Base-by-base conservation (phyloP, 345 rosid species). In the Salix suchowensis region DNA sequence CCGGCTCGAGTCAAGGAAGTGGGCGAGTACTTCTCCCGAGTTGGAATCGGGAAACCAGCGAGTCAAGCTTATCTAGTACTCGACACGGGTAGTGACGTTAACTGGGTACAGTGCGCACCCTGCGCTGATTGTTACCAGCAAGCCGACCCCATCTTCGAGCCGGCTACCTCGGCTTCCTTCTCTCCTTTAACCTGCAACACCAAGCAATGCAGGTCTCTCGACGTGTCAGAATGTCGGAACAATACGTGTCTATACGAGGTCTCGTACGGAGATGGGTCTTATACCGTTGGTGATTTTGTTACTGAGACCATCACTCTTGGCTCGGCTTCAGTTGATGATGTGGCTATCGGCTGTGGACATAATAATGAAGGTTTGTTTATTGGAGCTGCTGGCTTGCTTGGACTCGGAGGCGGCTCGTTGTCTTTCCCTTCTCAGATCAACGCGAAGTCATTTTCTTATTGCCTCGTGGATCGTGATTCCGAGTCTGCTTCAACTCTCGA, bases 1-100 rank as follows among this genome's bases (percentile, higher is more conserved):
- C 98, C 0, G 97, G 97, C 4, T 75, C 90, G 11, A 89, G 90
- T 74, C 97, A 90, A 71, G 98, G 98, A 70, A 94, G 97, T 48
- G 98, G 98, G 98, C 28, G 98, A 93, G 92, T 94, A 92, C 74
- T 94, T 94, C 85, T 83, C 97, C 71, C 89, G 98, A 76, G 77
- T 91, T 6, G 95, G 94, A 24, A 85, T 95, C 61, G 98, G 98
- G 1, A 86, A 80, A 42, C 98, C 98, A 48, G 80, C 94, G 74
- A 91, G 84, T 78, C 84, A 83, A 21, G 88, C 86, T 14, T 91
- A 92, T 72, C 75, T 94, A 91, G 96, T 94, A 24, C 82, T 94
- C 19, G 97, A 94, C 77, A 91, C 94, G 0, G 98, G 97, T 13
- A 94, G 98, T 44, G 97, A 93, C 83, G 86, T 92, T n/a, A 91